Conservation (phyloP, 768 basidiomycete genomes). For the Filobasidium floriforme region DNA sequence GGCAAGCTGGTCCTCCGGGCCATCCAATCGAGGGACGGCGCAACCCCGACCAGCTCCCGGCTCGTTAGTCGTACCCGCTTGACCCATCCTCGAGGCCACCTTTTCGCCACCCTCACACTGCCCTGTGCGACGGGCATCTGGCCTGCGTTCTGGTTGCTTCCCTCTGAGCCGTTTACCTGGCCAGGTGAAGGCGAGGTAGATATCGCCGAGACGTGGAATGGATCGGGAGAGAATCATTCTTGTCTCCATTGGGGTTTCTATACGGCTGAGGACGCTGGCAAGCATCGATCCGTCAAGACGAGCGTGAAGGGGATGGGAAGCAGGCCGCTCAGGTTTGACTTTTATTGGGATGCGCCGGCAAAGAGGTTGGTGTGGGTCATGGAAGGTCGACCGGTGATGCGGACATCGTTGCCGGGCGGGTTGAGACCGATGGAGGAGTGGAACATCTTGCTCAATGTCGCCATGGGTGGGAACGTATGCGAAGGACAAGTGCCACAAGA, state of each 20-base stretch:
- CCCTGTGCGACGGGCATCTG: conserved; percentile 15
- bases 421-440: conserved; percentile 15
- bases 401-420: conserved; percentile 6
- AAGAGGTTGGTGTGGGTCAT: conserved; percentile 15
- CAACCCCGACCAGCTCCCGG: conserved; percentile 7
- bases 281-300: conserved; percentile 15
- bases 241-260: conserved; percentile 20
- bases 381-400: conserved; percentile 12
- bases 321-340: conserved; percentile 1
- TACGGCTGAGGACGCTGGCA: conserved; percentile 7
- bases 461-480: conserved; percentile 15
- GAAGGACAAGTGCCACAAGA: conserved; percentile 13
- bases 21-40: conserved; percentile 5
- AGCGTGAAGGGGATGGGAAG: neutral
- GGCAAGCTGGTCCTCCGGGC: conserved; percentile 16
- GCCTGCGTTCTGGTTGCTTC: conserved; percentile 20
- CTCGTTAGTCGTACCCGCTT: conserved; percentile 2
- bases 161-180: conserved; percentile 16
- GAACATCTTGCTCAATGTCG: conserved; percentile 17
- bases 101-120: conserved; percentile 9
- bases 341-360: conserved; percentile 8
- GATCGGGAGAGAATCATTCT: conserved; percentile 7
- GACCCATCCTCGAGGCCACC: conserved; percentile 5
- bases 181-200: conserved; percentile 15
- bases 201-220: conserved; percentile 21